Evolutionary conservation across 139 green algal species (phyloP), one percentile per base, ranked within the genome.

Genomic region (Klebsormidium nitens): DNA sequence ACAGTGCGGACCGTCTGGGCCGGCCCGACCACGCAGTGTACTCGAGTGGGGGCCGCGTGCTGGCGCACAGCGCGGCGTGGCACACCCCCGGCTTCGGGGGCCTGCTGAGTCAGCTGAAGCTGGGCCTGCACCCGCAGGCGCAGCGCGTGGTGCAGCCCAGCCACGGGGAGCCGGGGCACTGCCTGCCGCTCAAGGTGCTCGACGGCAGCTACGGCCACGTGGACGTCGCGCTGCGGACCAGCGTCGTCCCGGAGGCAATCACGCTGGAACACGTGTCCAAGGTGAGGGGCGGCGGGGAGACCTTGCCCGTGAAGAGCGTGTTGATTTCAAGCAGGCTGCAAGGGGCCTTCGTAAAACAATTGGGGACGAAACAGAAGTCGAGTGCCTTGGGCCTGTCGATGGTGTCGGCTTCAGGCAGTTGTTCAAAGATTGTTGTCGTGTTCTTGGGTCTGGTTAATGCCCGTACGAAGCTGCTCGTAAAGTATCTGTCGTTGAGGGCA

Each of bases 221-320:
- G 2, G 59, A 74, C 14, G 62, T 75, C 23, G 60, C 11, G 3
- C 23, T 75, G 26, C 67, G 67, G 3, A 59, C 60, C 26, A 42
- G 23, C 55, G 74, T 75, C n/a, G 5, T 75, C 26, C 8, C 59
- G 26, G 29, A 64, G 36, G 67, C 55, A 23, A 50, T 75, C 67
- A 75, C 67, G 2, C 44, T 75, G 2, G 60, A 75, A 19, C 67
- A 75, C 59, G 67, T 75, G n/a, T 5, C 67, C 39, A 67, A 75
- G 56, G 67, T 75, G n/a, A n/a, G n/a, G n/a, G n/a, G n/a, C n/a
- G n/a, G n/a, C n/a, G n/a, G n/a, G n/a, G n/a, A n/a, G n/a, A n/a
- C n/a, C n/a, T n/a, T n/a, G n/a, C n/a, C n/a, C n/a, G n/a, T n/a
- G n/a, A n/a, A n/a, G n/a, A n/a, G n/a, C n/a, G n/a, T n/a, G n/a